These are phyloP conservation scores for Sarocladium oryzae DNA, from an alignment of 2,329 filamentous ascomycete species.

Conservation along the genomic window DNA sequence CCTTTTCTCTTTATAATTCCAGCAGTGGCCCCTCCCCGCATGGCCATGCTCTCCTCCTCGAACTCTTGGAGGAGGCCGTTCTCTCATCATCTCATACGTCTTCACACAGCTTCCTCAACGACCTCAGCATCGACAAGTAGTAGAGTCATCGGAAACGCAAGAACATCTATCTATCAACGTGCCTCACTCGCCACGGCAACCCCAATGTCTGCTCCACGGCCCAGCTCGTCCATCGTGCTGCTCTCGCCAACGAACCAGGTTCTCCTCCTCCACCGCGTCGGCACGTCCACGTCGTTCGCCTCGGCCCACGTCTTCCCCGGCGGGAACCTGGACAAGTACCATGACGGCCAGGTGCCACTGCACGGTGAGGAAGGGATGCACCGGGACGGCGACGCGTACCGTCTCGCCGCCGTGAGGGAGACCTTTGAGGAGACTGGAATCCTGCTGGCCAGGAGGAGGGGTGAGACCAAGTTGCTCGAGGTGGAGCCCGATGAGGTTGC, in stretches of 20 bases:
- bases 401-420: constrained; percentile 80
- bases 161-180: too few species aligned
- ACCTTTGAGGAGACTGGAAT: constrained; percentile 95
- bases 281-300: constrained; percentile 76
- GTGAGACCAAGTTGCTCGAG: constrained; percentile 51
- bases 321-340: constrained; percentile 69
- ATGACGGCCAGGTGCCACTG: constrained; percentile 58
- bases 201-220: constrained; percentile 36
- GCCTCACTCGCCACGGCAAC: constrained; percentile 10
- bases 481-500: constrained; percentile 56
- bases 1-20: too few species aligned
- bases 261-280: constrained; percentile 78
- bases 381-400: constrained; percentile 64
- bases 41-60: neutral
- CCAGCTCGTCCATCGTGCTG: constrained; percentile 73
- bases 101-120: neutral
- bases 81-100: neutral
- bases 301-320: constrained; percentile 95
- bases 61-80: neutral
- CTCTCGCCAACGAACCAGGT: constrained; percentile 83
- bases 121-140: neutral
- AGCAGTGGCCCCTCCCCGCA: neutral
- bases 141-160: too few species aligned
- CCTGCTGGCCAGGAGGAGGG: constrained; percentile 56
- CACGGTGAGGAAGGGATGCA: constrained; percentile 43